phyloP scores from a whole-genome alignment of 495 filamentous ascomycete genomes.

The Annulohypoxylon moriforme region DNA sequence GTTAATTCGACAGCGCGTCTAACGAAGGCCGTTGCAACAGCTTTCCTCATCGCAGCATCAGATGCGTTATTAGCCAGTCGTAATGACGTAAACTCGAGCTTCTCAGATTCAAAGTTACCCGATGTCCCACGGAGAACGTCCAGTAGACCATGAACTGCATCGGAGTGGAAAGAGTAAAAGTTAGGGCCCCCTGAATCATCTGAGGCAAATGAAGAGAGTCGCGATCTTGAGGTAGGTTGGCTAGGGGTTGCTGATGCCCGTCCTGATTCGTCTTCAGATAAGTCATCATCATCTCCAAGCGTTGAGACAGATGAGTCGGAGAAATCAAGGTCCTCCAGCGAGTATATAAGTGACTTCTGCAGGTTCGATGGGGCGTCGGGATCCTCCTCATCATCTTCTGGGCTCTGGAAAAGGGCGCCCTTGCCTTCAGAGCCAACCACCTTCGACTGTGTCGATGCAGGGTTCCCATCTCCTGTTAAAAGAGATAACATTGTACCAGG shows the following conservation, averaged over 20 bases:
- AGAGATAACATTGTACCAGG: conserved; percentile 52
- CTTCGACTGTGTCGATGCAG: conserved; percentile 62
- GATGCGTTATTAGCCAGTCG: conserved; percentile 90
- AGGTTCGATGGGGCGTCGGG: conserved; percentile 52
- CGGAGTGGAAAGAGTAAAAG: conserved; percentile 81
- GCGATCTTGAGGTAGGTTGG: conserved; percentile 50
- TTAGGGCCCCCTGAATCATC: conserved; percentile 57
- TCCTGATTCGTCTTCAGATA: conserved; percentile 53
- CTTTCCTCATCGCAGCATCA: conserved; percentile 85
- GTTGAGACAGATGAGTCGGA: conserved; percentile 83
- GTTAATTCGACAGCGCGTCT: conserved; percentile 81
- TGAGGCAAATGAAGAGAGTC: conserved; percentile 64
- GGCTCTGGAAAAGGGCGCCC: conserved; percentile 61
- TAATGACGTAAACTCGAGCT: conserved; percentile 89
- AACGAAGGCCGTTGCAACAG: conserved; percentile 85
- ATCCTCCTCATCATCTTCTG: conserved; percentile 62
- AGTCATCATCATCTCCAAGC: conserved; percentile 55
- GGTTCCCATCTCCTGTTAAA: conserved; percentile 50
- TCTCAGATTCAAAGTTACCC: conserved; percentile 84
- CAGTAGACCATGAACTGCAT: conserved; percentile 84
- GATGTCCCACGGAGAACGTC: conserved; percentile 74
- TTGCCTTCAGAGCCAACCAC: conserved; percentile 68
- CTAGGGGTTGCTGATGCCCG: conserved; percentile 41
- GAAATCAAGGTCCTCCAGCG: conserved; percentile 71
- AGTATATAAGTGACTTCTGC: conserved; percentile 71